Evolutionary conservation across 2,329 filamentous ascomycete species (phyloP), one percentile per base, ranked within the genome.

Genomic region (Escovopsis sp.): DNA sequence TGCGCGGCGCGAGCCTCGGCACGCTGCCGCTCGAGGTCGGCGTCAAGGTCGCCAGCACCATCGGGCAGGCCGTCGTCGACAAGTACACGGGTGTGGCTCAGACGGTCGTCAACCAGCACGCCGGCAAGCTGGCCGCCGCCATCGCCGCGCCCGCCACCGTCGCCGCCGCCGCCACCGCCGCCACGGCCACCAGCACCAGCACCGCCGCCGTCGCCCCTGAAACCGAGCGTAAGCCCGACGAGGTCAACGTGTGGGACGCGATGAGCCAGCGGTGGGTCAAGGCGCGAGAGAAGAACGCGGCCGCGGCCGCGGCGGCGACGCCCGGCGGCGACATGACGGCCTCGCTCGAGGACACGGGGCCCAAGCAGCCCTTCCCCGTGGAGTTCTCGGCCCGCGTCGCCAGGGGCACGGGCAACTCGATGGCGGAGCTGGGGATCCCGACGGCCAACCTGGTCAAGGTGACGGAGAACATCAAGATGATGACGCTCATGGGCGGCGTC

Each of bases 11-110:
- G 1, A 80, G 78, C 48, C 53, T 84, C 6, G 64, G 62, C 3
- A 82, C 75, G 1, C 63, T 84, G 56, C 80, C 80, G 1, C 54
- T 85, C 12, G 80, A 85, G 52, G 55, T 81, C 6, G 79, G 78
- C 4, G 65, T 77, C 47, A 74, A 73, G 53, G 68, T 73, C 4
- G 70, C 69, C 2, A 71, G 66, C 4, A 65, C 68, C 0, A 63
- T 75, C 4, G 69, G 68, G 11, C 62, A 60, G 46, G 61, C 59
- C 39, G 59, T 66, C 6, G 67, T 62, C 3, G 66, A 65, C 19
- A 64, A 58, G 37, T 69, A 71, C 44, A 57, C 61, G 0, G 63
- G 61, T 3, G 51, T 60, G 1, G 61, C 59, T 0, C 55, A 57
- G 3, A 54, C 51, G 0, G 60, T 67, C 0, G 64, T 72, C 3